Percentiles rank a stretch among this genome's conserved stretches.
phyloP scores from a whole-genome alignment of 139 green algal genomes.

The Nannochloris sp. region DNA sequence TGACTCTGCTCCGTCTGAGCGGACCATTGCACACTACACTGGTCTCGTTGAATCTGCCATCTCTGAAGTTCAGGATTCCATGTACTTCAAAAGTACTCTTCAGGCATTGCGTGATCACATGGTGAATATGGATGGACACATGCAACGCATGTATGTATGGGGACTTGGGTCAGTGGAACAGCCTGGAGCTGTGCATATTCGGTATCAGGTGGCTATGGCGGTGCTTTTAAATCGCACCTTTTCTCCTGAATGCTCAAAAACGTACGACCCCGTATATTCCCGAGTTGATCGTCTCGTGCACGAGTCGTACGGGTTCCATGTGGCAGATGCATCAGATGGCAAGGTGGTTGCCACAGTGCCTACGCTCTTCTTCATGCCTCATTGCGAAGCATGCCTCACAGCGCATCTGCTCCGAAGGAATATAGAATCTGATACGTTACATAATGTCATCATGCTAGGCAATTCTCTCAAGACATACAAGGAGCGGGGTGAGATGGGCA shows the following conservation, averaged over 20 bases:
- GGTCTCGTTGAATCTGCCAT: too few species aligned
- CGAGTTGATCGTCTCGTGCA: conserved; percentile 28
- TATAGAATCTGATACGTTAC: conserved; percentile 17
- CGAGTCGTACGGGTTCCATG: not conserved
- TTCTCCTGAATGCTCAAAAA: not conserved
- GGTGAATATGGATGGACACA: not conserved
- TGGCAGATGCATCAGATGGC: conserved; percentile 26
- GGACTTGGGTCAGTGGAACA: conserved; percentile 41
- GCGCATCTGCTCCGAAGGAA: conserved; percentile 41
- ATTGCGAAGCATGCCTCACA: conserved; percentile 45
- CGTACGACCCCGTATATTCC: conserved; percentile 45
- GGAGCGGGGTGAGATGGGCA: not conserved
- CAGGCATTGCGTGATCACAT: not conserved
- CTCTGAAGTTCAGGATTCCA: too few species aligned
- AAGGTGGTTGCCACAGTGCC: conserved; percentile 17
- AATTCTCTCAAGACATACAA: conserved; percentile 39
- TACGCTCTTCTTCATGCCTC: conserved; percentile 61
- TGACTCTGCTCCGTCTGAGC: too few species aligned
- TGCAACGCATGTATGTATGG: conserved; percentile 32
- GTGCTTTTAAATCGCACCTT: conserved; percentile 29
- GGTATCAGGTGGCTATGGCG: conserved; percentile 42
- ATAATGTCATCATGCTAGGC: conserved; percentile 36
- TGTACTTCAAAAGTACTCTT: too few species aligned
- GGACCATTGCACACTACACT: too few species aligned
- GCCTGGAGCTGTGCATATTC: conserved; percentile 18